Evolutionary conservation across 1,284 basidiomycete genomes (phyloP).

Genomic region (Ustilago bromivora): DNA sequence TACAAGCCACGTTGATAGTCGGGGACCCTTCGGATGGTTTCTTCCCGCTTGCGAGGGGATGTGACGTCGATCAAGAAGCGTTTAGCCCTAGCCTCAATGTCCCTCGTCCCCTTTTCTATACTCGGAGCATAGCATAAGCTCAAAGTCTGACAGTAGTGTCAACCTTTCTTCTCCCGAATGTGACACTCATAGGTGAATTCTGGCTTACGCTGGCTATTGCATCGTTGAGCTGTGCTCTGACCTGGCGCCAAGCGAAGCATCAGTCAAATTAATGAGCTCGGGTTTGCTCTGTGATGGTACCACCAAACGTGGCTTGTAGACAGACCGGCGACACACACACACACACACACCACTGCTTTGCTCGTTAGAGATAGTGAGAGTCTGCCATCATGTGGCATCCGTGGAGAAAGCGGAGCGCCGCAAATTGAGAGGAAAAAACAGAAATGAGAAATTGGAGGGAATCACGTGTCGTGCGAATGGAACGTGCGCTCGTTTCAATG

Average conservation of each 20-base stretch:
- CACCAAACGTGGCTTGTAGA: background rate
- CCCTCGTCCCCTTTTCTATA: no score
- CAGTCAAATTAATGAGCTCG: background rate
- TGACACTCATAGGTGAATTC: background rate
- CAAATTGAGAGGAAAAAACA: background rate
- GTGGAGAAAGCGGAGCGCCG: conserved; percentile 9
- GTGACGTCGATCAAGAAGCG: no score
- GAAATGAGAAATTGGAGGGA: background rate
- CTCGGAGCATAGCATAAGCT: background rate
- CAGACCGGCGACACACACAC: background rate
- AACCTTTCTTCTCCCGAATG: background rate
- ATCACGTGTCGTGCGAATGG: no score
- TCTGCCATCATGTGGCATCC: background rate
- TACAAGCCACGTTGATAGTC: background rate
- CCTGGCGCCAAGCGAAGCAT: background rate
- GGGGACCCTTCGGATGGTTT: background rate
- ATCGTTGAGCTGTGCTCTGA: background rate
- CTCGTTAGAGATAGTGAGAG: background rate
- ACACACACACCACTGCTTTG: background rate
- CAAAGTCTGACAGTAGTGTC: background rate
- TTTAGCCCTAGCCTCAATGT: no score
- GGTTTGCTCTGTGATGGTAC: background rate
- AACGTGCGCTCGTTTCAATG: no score
- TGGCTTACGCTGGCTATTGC: no score
- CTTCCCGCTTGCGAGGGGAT: background rate